Evolutionary conservation across 805 yeast species (phyloP).

Genomic region (Scheffersomyces coipomensis): DNA sequence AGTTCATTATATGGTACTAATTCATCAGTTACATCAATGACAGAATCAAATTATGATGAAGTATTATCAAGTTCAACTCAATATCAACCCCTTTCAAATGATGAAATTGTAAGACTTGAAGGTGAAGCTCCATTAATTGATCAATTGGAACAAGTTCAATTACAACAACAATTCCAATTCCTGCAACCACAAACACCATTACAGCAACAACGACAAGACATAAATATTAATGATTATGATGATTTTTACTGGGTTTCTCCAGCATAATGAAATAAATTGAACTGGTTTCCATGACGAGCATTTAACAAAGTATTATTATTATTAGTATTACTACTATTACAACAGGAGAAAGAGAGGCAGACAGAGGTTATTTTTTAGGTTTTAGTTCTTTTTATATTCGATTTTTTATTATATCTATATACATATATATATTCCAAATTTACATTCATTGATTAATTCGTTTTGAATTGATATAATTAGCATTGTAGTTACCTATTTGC

Average conservation of each 20-base stretch:
- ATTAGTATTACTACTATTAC: too few species aligned
- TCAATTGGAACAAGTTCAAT: background rate
- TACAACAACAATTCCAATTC: background rate
- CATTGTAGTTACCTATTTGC: too few species aligned
- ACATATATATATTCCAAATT: too few species aligned
- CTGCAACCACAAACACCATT: background rate
- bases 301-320: background rate
- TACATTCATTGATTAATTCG: too few species aligned
- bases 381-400: too few species aligned
- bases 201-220: constrained; percentile 2
- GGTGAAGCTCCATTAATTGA: constrained; percentile 1
- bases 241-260: constrained; percentile 19
- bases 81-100: constrained; percentile 18
- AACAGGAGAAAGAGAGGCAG: too few species aligned
- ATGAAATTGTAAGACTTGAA: constrained; percentile 16
- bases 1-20: constrained; percentile 16
- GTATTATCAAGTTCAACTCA: constrained; percentile 9
- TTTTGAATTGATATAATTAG: too few species aligned
- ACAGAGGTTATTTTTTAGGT: too few species aligned
- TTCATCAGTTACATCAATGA: constrained; percentile 6
- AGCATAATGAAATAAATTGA: too few species aligned
- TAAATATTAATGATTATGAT: constrained; percentile 12
- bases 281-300: too few species aligned
- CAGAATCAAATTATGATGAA: constrained; percentile 10
- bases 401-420: too few species aligned